phyloP scores from a whole-genome alignment of 1,284 basidiomycete species.

The Mycena citricolor region DNA sequence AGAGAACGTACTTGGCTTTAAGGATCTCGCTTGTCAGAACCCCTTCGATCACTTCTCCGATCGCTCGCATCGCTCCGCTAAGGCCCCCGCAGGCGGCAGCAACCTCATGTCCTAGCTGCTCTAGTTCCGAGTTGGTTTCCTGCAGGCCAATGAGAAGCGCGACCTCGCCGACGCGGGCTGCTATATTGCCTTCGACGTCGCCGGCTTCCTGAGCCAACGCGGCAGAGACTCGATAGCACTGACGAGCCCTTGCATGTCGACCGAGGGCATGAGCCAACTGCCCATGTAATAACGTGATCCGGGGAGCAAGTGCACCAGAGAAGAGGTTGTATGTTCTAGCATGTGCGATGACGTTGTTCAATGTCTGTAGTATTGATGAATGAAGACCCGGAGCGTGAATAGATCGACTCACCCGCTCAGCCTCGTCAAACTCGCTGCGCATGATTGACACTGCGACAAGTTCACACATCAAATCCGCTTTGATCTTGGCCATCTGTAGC shows the following conservation, averaged over 20 bases:
- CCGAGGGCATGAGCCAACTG: conserved; percentile 66
- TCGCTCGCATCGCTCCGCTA: conserved; percentile 55
- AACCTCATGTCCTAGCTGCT: conserved; percentile 37
- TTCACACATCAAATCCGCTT: conserved; percentile 70
- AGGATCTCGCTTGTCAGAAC: conserved; percentile 56
- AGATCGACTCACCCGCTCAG: conserved; percentile 40
- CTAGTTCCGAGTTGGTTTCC: conserved; percentile 32
- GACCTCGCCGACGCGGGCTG: conserved; percentile 60
- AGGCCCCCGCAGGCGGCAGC: conserved; percentile 43
- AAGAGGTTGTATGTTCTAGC: conserved; percentile 59
- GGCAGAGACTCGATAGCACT: conserved; percentile 63
- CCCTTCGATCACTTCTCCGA: conserved; percentile 55
- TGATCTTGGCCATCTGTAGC: conserved; percentile 54
- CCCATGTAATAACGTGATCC: conserved; percentile 66
- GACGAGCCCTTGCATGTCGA: conserved; percentile 45
- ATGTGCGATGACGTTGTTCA: conserved; percentile 58
- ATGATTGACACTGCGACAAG: conserved; percentile 63
- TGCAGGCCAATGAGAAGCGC: conserved; percentile 55
- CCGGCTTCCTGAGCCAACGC: conserved; percentile 38
- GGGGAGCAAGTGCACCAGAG: conserved; percentile 48
- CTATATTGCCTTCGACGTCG: conserved; percentile 53
- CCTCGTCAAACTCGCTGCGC: conserved; percentile 63
- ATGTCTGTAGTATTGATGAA: conserved; percentile 36
- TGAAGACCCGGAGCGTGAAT: background rate
- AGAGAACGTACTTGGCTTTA: conserved; percentile 55